Evolutionary conservation across 148 eudicot species (phyloP), one percentile per base, ranked within the genome.

Genomic region (Rhododendron ferrugineum): DNA sequence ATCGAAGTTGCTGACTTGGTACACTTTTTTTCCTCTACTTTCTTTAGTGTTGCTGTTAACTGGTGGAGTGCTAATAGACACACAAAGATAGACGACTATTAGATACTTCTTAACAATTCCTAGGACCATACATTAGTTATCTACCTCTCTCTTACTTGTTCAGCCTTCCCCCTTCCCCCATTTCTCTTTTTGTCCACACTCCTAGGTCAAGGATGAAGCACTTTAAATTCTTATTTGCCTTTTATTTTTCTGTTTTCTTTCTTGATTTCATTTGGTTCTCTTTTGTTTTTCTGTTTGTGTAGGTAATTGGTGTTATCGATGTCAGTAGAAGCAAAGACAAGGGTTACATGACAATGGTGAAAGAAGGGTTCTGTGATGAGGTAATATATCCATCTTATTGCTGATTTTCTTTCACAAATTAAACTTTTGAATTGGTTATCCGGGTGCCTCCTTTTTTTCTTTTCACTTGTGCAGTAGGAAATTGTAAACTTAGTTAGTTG

Each of bases 341-440:
- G 84, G 95, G 95, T 76, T 97, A 95, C 58, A 96, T 85, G 85
- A 94, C 99, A 80, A 85, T 93, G 78, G 96, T 97, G 81, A 97
- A 92, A 88, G 98, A 97, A 77, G 94, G 98, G 64, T 95, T 97
- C 84, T 97, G 99, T 87, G 98, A 94, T 75, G 99, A 97, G 98
- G 99, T 97, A 82, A 90, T 86, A 82, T 72, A n/a, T 80, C 84
- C 72, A 11, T 50, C 40, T 20, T 11, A 52, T 80, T 76, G 49
- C 37, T 84, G 70, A 52, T 68, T 64, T 81, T 46, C 74, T 83
- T 85, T 84, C 47, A 74, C 30, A n/a, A 46, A 79, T 47, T 23
- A 36, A 52, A 52, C 47, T 11, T 46, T 70, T 1, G 9, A 44
- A n/a, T 66, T 26, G 34, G 6, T 42, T 79, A 34, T 13, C 0